These are phyloP conservation scores for Botrytis tulipae DNA, from an alignment of 2,329 filamentous ascomycete genomes.

Conservation along the genomic window DNA sequence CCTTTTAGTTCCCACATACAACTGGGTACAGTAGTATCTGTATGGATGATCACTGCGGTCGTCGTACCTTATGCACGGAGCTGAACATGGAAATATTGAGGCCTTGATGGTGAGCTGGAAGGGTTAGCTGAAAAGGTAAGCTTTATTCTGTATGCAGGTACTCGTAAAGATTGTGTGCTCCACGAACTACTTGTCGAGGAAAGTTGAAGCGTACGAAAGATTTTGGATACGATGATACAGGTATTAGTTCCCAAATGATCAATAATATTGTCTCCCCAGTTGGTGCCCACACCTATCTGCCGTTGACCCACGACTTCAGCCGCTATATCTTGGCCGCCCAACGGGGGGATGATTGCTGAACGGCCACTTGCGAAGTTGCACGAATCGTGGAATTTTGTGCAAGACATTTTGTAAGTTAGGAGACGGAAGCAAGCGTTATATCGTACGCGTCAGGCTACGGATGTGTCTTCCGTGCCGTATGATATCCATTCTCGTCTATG, in stretches of 20 bases:
- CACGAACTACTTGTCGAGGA: background rate
- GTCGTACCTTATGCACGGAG: background rate
- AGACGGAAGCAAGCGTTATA: constrained; percentile 2
- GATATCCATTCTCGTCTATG: background rate
- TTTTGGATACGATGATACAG: background rate
- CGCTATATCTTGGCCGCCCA: constrained; percentile 5
- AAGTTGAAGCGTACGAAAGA: background rate
- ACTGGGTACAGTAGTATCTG: background rate
- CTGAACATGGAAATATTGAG: constrained; percentile 2
- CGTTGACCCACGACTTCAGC: constrained; percentile 15
- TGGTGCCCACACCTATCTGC: constrained; percentile 2
- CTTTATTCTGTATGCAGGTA: constrained; percentile 14
- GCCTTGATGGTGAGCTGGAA: background rate
- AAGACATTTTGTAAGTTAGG: constrained; percentile 9
- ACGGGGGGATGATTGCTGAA: background rate
- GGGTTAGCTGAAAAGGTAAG: background rate
- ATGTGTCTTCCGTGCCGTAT: constrained; percentile 4
- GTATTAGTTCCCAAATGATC: background rate
- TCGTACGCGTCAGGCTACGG: constrained; percentile 10
- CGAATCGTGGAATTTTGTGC: constrained; percentile 15
- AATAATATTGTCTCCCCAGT: background rate
- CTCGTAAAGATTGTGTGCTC: constrained; percentile 5
- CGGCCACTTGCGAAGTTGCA: constrained; percentile 11
- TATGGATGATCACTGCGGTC: background rate
- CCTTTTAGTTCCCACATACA: background rate